A percentile compares a stretch with the other conserved stretches of the same genome.
phyloP scores from a whole-genome alignment of 768 basidiomycete genomes.

The Boletus pseudo-olivaceus region DNA sequence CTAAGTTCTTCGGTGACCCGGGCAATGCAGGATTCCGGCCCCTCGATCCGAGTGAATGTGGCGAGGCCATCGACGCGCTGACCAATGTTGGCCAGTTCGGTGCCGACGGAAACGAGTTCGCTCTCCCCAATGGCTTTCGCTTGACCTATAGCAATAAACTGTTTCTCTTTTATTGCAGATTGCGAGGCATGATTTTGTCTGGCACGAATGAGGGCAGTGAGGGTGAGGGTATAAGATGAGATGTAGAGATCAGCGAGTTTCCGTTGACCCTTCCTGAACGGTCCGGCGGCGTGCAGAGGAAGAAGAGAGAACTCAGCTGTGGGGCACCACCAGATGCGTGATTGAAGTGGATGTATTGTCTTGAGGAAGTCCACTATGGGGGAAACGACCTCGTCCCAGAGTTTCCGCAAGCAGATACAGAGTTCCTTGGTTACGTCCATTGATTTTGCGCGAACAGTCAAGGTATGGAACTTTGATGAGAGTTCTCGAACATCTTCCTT shows the following conservation, averaged over 20 bases:
- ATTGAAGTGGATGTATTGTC: neutral
- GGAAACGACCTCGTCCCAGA: neutral
- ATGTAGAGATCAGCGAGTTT: slow-evolving; percentile 9
- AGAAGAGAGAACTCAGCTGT: neutral
- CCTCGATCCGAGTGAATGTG: neutral
- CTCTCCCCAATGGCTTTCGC: neutral
- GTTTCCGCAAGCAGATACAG: neutral
- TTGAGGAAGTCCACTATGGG: neutral
- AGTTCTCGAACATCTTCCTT: neutral
- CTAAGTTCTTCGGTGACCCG: neutral
- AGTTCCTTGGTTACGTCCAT: neutral
- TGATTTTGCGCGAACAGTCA: neutral
- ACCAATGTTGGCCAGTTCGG: neutral
- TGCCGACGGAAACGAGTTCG: neutral
- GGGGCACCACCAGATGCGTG: neutral
- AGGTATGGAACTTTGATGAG: neutral
- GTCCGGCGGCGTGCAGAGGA: neutral
- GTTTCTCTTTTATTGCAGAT: neutral
- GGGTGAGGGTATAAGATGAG: slow-evolving; percentile 16
- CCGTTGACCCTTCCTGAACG: neutral
- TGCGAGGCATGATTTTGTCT: neutral
- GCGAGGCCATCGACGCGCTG: neutral
- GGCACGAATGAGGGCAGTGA: slow-evolving; percentile 9
- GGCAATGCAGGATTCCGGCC: neutral
- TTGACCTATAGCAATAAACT: slow-evolving; percentile 1